Base-by-base conservation (phyloP, 352 stramenopile species). In the Detonula confervacea region DNA sequence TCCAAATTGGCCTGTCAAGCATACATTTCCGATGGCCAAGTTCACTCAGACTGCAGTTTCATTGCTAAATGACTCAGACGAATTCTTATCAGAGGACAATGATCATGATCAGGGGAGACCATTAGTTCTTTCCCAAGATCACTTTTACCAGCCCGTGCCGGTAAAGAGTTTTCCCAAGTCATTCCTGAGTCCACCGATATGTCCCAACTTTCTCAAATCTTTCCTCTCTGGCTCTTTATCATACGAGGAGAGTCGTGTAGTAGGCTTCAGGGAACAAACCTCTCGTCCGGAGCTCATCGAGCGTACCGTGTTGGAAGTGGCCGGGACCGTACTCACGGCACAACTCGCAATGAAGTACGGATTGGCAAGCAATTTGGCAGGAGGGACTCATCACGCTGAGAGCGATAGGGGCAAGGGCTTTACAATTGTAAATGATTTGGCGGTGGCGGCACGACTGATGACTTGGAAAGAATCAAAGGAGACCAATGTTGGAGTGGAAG, bases 351-450 rank as follows among this genome's bases (percentile, higher is more conserved):
- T 89, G 55, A 75, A 82, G 35, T 88, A 92, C 73, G 91, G 91
- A 24, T 80, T 95, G 42, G 87, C 91, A 8, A 89, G 86, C 62
- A 92, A 95, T 83, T 51, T 94, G 14, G 91, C 87, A 5, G 91
- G 91, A 4, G 91, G 91, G 6, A 95, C 91, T 3, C 91, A 95
- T 81, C 91, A 95, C 69, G 91, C 91, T 6, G 62, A 89, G 46
- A 60, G 49, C 4, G 74, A 62, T 7, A 69, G 66, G 37, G 91
- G 91, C 9, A 88, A 75, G 22, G 90, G 91, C 27, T 95, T 90
- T 75, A 95, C 91, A 0, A 93, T 94, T 59, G 59, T 95, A 5
- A 95, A 95, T 73, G 91, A 95, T 80, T 76, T 95, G 33, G 90
- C 87, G 1, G 82, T 94, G 9, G 74, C 87, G 14, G 63, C 73